Percentiles rank a stretch among this genome's conserved stretches.
Conservation (phyloP, 257 asterid species). For the Ajuga chamaepitys region DNA sequence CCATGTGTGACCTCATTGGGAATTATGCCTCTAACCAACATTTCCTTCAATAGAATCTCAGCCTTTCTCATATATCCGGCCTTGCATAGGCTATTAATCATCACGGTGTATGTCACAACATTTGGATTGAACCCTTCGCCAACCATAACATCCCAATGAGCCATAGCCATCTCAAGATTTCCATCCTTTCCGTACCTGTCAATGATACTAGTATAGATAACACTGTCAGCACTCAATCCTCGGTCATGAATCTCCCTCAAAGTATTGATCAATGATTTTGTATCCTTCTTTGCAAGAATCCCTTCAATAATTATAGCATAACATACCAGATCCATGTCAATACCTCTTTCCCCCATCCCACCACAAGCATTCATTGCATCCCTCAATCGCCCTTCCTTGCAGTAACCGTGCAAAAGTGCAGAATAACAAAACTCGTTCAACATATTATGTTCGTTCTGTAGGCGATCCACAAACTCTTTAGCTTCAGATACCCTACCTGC, state of each 20-base stretch:
- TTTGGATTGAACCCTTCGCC: conserved; percentile 59
- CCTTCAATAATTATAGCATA: conserved; percentile 59
- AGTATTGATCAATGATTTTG: conserved; percentile 25
- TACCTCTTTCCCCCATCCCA: conserved; percentile 61
- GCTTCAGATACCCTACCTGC: conserved; percentile 58
- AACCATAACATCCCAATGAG: conserved; percentile 73
- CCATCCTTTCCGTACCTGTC: conserved; percentile 63
- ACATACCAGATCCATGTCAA: conserved; percentile 61
- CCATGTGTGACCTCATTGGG: conserved; percentile 75
- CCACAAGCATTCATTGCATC: conserved; percentile 47
- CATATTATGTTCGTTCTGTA: conserved; percentile 37
- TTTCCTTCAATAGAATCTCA: conserved; percentile 48
- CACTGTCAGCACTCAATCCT: conserved; percentile 62
- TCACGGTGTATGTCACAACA: conserved; percentile 52
- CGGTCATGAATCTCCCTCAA: conserved; percentile 50
- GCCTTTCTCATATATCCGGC: conserved; percentile 58
- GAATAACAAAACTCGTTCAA: conserved; percentile 76
- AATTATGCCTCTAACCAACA: conserved; percentile 45
- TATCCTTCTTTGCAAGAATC: conserved; percentile 38
- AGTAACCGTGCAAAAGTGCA: conserved; percentile 67
- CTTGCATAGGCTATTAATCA: conserved; percentile 67
- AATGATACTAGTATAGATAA: conserved; percentile 58
- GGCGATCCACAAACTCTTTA: conserved; percentile 46
- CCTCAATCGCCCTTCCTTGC: conserved; percentile 50
- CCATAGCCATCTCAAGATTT: conserved; percentile 49